Percentiles rank a stretch among this genome's conserved stretches.
Conservation (phyloP, 108 stramenopile species). For the Conticribra weissflogii region DNA sequence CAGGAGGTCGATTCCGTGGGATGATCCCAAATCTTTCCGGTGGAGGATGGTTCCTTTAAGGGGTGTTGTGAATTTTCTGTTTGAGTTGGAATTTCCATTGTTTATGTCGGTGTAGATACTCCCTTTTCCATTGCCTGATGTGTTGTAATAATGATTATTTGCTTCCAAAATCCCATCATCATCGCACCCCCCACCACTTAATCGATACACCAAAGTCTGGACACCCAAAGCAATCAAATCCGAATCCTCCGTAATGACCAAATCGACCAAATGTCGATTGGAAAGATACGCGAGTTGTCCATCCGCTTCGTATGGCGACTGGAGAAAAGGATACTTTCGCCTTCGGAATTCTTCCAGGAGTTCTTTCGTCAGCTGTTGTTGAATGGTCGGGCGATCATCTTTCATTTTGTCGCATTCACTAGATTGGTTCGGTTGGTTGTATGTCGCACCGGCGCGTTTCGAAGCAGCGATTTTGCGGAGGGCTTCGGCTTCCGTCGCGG, state of each 20-base stretch:
- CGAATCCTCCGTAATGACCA: slow-evolving; percentile 96
- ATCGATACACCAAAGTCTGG: slow-evolving; percentile 82
- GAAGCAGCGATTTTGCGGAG: slow-evolving; percentile 54
- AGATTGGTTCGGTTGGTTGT: too few relatives aligned
- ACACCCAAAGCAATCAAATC: slow-evolving; percentile 91
- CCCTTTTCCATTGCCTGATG: too few relatives aligned
- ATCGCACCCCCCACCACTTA: slow-evolving; percentile 34
- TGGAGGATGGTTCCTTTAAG: slow-evolving; percentile 43
- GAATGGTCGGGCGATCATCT: too few relatives aligned
- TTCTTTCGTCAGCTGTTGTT: slow-evolving; percentile 31
- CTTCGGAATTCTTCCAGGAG: slow-evolving; percentile 50
- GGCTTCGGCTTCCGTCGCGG: slow-evolving; percentile 16
- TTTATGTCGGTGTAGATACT: too few relatives aligned
- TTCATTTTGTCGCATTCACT: too few relatives aligned
- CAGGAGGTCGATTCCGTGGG: slow-evolving; percentile 43
- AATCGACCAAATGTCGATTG: slow-evolving; percentile 67
- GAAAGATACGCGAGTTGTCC: slow-evolving; percentile 93
- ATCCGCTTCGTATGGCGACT: slow-evolving; percentile 99
- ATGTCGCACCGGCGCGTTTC: slow-evolving; percentile 72
- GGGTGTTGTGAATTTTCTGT: too few relatives aligned
- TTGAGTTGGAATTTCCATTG: too few relatives aligned
- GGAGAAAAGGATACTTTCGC: slow-evolving; percentile 66
- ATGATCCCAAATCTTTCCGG: slow-evolving; percentile 47
- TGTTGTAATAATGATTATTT: too few relatives aligned
- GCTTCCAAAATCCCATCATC: too few relatives aligned